Conservation (phyloP, 1,284 basidiomycete species). For the Schizophyllum amplum region DNA sequence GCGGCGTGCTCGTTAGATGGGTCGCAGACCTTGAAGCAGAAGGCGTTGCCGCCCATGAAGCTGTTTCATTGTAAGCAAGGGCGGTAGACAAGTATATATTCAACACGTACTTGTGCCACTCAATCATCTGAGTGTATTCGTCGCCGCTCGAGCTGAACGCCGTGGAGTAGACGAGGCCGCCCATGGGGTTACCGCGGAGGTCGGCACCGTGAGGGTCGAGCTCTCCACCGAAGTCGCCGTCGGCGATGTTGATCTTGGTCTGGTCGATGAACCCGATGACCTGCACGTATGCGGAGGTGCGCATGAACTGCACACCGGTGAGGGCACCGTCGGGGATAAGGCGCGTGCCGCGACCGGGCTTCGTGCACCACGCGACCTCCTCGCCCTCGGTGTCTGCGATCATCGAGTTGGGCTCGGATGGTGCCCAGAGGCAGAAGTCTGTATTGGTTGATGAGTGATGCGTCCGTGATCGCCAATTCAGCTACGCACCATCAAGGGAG, state of each 20-base stretch:
- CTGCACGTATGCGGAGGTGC: constrained; percentile 40
- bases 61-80: constrained; percentile 20
- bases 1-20: constrained; percentile 42
- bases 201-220: constrained; percentile 63
- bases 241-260: constrained; percentile 41
- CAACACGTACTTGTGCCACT: constrained; percentile 48
- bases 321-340: constrained; percentile 47
- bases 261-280: constrained; percentile 59
- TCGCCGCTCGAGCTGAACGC: constrained; percentile 36
- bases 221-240: constrained; percentile 60
- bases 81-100: neutral
- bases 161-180: constrained; percentile 55
- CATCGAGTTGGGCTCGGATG: constrained; percentile 30
- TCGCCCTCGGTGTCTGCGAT: constrained; percentile 59
- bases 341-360: constrained; percentile 32
- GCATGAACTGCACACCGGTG: constrained; percentile 46
- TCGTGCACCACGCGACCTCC: constrained; percentile 65
- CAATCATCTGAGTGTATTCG: constrained; percentile 39
- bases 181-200: constrained; percentile 52
- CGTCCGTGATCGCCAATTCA: too few relatives aligned
- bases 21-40: constrained; percentile 57
- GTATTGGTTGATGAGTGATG: constrained; percentile 9
- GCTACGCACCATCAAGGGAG: constrained; percentile 39
- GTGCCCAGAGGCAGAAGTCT: constrained; percentile 54
- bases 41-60: constrained; percentile 53